These are phyloP conservation scores for Pseudopyricularia javanii DNA, from an alignment of 2,329 filamentous ascomycete species.

Conservation along the genomic window DNA sequence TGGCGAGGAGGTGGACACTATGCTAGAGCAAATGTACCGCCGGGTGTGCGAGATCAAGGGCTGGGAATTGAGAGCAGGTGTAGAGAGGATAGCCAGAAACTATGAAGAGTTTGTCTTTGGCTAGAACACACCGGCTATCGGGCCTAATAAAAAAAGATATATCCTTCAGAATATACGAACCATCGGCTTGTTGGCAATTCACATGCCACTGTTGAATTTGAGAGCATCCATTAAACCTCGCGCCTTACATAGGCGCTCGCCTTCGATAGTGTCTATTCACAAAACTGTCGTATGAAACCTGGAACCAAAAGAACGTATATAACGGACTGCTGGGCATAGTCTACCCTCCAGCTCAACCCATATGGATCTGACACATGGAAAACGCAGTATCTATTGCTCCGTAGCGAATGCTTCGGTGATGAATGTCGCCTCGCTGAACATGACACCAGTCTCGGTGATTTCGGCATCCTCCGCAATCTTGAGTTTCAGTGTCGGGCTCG, in stretches of 20 bases:
- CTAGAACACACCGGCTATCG: background rate
- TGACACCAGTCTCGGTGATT: slow-evolving; percentile 60
- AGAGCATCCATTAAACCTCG: background rate
- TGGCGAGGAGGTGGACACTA: slow-evolving; percentile 66
- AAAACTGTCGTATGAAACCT: background rate
- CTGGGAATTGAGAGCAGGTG: slow-evolving; percentile 64
- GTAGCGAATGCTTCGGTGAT: slow-evolving; percentile 47
- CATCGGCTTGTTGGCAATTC: background rate
- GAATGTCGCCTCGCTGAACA: slow-evolving; percentile 93
- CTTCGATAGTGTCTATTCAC: background rate
- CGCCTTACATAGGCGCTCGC: background rate
- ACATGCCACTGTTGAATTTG: too few species aligned
- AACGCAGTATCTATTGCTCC: background rate
- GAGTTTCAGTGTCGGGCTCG: slow-evolving; percentile 61
- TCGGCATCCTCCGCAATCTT: slow-evolving; percentile 71
- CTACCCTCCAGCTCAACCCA: background rate
- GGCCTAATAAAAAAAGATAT: background rate
- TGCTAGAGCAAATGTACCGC: slow-evolving; percentile 64
- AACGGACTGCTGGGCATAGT: background rate
- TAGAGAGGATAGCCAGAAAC: slow-evolving; percentile 56
- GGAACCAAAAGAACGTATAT: background rate
- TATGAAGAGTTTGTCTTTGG: slow-evolving; percentile 70
- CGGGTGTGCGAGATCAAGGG: slow-evolving; percentile 65
- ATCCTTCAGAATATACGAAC: background rate
- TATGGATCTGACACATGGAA: background rate